Evolutionary conservation across 2,329 filamentous ascomycete species (phyloP).

Genomic region (Epichloe gansuensis): DNA sequence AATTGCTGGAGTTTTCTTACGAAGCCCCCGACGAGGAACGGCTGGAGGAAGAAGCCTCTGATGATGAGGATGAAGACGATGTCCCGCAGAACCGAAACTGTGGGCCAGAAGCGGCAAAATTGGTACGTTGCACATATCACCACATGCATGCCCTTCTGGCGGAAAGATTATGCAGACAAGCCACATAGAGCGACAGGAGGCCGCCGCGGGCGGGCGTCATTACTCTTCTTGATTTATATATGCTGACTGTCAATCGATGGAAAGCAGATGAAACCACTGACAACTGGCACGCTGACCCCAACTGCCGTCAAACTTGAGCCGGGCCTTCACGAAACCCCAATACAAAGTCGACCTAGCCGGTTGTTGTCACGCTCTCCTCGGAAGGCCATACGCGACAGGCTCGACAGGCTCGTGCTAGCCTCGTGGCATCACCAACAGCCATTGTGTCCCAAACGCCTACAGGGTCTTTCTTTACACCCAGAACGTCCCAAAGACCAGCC

Average conservation of each 20-base stretch:
- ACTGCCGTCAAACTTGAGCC: constrained; percentile 15
- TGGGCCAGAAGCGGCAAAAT: constrained; percentile 5
- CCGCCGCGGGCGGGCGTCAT: not conserved
- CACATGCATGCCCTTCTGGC: not conserved
- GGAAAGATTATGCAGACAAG: not conserved
- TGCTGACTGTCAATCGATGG: not conserved
- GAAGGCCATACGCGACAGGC: constrained; percentile 20
- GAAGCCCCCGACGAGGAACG: constrained; percentile 34
- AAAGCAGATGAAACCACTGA: constrained; percentile 12
- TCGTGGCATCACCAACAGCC: constrained; percentile 18
- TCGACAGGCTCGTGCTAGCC: constrained; percentile 17
- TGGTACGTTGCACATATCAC: constrained; percentile 11
- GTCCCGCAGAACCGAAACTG: not conserved
- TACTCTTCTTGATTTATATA: not conserved
- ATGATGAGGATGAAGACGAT: constrained; percentile 12
- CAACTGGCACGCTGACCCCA: constrained; percentile 15
- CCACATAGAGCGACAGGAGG: not conserved
- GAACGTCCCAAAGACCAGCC: constrained; percentile 14
- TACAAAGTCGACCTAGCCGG: constrained; percentile 17
- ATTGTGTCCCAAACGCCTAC: not conserved
- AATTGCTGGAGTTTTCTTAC: constrained; percentile 67
- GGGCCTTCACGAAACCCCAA: constrained; percentile 13
- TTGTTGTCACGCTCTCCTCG: constrained; percentile 21
- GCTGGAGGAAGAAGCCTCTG: constrained; percentile 15
- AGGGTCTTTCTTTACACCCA: constrained; percentile 9